Conservation (phyloP, 2,329 filamentous ascomycete genomes). For the Ceratocystis harringtonii region DNA sequence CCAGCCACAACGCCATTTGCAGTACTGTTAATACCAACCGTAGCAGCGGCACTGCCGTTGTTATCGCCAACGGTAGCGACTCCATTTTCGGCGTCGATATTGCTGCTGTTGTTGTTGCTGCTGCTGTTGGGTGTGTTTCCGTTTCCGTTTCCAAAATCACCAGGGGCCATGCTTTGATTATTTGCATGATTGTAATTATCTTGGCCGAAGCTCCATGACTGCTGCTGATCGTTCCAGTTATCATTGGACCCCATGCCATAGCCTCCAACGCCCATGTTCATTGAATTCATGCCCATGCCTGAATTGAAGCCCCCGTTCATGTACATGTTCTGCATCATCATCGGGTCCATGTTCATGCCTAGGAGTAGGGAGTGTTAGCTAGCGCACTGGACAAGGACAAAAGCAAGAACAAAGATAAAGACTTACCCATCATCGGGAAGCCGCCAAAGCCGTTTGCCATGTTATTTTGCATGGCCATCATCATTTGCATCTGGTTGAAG, state of each 20-base stretch:
- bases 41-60: constrained; percentile 23
- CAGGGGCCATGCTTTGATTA: constrained; percentile 64
- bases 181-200: constrained; percentile 81
- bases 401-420: neutral
- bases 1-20: neutral
- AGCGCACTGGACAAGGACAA: neutral
- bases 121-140: constrained; percentile 38
- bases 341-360: constrained; percentile 72
- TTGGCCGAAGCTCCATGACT: constrained; percentile 66
- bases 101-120: constrained; percentile 31
- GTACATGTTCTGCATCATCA: constrained; percentile 59
- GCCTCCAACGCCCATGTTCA: constrained; percentile 48
- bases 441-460: constrained; percentile 43
- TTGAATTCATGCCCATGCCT: constrained; percentile 54
- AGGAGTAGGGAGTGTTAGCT: constrained; percentile 29
- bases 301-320: constrained; percentile 57
- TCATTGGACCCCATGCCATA: constrained; percentile 56
- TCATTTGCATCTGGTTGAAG: constrained; percentile 65
- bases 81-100: constrained; percentile 24
- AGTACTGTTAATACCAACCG: neutral
- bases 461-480: constrained; percentile 62
- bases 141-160: constrained; percentile 56
- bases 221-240: constrained; percentile 65
- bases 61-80: neutral
- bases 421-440: constrained; percentile 79